Evolutionary conservation across 805 yeast genomes (phyloP).

Genomic region (Blastobotrys mokoenaii): DNA sequence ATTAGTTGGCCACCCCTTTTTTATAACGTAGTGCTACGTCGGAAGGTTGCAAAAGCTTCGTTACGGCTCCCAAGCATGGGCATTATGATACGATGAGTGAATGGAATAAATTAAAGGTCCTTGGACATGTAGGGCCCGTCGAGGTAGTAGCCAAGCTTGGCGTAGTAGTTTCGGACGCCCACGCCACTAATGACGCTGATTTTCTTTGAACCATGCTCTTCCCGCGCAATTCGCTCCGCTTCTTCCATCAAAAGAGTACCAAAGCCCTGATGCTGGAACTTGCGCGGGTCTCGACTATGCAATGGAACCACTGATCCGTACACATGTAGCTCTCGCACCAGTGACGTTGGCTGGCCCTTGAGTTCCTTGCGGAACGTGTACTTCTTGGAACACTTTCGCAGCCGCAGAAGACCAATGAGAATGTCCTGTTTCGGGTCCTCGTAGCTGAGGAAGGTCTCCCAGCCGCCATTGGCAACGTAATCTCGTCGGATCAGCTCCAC

Average conservation of each 20-base stretch:
- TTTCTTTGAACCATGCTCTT: conserved; percentile 88
- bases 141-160: conserved; percentile 78
- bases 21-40: too few species aligned
- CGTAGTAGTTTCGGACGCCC: conserved; percentile 94
- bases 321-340: conserved; percentile 95
- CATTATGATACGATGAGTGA: too few species aligned
- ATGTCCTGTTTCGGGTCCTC: conserved; percentile 98
- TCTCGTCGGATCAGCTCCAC: conserved; percentile 93
- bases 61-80: too few species aligned
- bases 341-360: conserved; percentile 72
- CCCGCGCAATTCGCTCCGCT: conserved; percentile 90
- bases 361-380: conserved; percentile 89
- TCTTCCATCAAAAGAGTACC: conserved; percentile 98
- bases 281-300: conserved; percentile 93
- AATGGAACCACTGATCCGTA: conserved; percentile 96
- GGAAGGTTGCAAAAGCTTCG: too few species aligned
- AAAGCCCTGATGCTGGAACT: conserved; percentile 98
- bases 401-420: conserved; percentile 78
- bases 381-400: conserved; percentile 81
- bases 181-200: conserved; percentile 95
- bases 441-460: conserved; percentile 95
- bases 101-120: conserved; percentile 17
- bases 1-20: not conserved
- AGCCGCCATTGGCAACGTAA: conserved; percentile 94
- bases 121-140: conserved; percentile 99